A percentile compares a stretch with the other conserved stretches of the same genome.
Evolutionary conservation across 169 alveolate genomes (phyloP).

Genomic region (Blepharisma undulans): DNA sequence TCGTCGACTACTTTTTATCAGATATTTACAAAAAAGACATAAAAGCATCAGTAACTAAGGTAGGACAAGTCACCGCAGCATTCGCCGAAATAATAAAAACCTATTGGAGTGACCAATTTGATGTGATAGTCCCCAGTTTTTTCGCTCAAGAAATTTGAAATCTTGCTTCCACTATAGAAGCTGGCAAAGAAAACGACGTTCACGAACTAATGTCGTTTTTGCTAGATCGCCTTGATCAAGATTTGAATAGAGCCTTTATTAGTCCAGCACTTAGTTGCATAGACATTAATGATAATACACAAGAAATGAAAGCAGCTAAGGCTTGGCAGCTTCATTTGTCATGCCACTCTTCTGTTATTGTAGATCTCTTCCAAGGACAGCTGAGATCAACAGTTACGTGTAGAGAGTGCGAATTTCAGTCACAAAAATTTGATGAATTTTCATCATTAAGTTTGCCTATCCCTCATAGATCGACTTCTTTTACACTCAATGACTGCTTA

Average conservation of each 20-base stretch:
- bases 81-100: constrained; percentile 57
- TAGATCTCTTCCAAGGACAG: constrained; percentile 84
- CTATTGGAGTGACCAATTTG: constrained; percentile 58
- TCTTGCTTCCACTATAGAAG: neutral
- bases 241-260: constrained; percentile 73
- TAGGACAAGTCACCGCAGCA: constrained; percentile 55
- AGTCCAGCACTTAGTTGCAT: constrained; percentile 48
- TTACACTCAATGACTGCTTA: constrained; percentile 52
- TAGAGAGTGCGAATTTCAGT: constrained; percentile 54
- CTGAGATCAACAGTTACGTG: constrained; percentile 73
- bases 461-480: neutral
- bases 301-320: constrained; percentile 66
- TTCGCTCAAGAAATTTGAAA: neutral
- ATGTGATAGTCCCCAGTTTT: neutral
- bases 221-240: constrained; percentile 84
- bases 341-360: constrained; percentile 76
- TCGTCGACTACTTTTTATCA: constrained; percentile 67
- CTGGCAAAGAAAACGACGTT: constrained; percentile 70
- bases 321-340: constrained; percentile 76
- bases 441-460: constrained; percentile 72
- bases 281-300: constrained; percentile 47
- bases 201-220: constrained; percentile 73
- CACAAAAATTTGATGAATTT: constrained; percentile 74
- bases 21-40: constrained; percentile 51
- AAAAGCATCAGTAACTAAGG: constrained; percentile 60